Conservation (phyloP, 768 basidiomycete species). For the Trametes cinnabarina region DNA sequence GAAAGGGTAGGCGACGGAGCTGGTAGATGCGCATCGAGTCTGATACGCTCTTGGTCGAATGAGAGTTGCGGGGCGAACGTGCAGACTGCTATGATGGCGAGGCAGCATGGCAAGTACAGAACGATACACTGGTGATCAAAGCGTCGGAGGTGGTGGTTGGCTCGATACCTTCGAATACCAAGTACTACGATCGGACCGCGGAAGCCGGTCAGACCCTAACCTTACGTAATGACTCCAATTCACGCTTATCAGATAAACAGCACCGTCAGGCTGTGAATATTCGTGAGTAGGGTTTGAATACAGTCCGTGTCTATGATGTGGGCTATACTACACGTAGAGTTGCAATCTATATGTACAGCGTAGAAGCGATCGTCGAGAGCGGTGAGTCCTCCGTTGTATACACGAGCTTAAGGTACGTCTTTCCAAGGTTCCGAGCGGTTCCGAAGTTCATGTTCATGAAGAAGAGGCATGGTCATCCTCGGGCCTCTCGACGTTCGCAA, state of each 20-base stretch:
- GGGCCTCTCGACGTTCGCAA: constrained; percentile 1
- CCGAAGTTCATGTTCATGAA: background rate
- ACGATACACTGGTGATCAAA: no score
- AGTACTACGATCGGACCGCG: no score
- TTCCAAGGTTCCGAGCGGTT: no score
- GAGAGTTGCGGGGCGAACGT: background rate
- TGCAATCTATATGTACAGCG: background rate
- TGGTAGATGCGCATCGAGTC: constrained; percentile 23
- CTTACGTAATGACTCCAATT: no score
- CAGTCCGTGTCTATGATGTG: background rate
- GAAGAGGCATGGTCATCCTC: background rate
- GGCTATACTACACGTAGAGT: background rate
- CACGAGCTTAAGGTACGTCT: background rate
- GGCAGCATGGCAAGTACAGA: no score
- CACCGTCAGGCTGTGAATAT: no score
- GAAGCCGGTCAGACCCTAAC: no score
- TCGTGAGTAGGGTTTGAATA: background rate
- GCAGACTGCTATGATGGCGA: background rate
- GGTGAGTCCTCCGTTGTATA: background rate
- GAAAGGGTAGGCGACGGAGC: constrained; percentile 42
- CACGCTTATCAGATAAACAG: no score
- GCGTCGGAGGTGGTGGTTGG: no score
- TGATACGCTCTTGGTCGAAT: constrained; percentile 1
- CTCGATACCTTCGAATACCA: no score
- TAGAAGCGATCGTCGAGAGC: background rate